Percentiles rank a stretch among this genome's conserved stretches.
These are phyloP conservation scores for Paraphoma sp. DNA, from an alignment of 2,329 filamentous ascomycete species.

Conservation along the genomic window DNA sequence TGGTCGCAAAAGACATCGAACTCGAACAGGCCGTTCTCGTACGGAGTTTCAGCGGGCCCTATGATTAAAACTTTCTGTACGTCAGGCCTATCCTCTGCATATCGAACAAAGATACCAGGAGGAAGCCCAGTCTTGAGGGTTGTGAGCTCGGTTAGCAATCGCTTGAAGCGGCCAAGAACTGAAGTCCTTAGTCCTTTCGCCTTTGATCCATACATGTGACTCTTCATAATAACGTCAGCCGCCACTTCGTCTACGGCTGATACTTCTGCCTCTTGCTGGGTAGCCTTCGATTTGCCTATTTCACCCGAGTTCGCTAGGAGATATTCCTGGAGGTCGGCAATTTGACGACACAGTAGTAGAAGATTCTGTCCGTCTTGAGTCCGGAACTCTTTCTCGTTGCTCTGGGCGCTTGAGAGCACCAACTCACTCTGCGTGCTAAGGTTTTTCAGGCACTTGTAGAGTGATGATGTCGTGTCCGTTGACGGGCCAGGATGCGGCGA, in stretches of 20 bases:
- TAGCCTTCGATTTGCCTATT: slow-evolving; percentile 4
- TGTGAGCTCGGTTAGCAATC: slow-evolving; percentile 51
- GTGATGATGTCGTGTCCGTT: slow-evolving; percentile 22
- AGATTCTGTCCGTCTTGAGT: slow-evolving; percentile 35
- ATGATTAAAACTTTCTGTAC: slow-evolving; percentile 60
- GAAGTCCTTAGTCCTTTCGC: slow-evolving; percentile 16
- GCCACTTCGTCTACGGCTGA: slow-evolving; percentile 37
- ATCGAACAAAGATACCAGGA: slow-evolving; percentile 59
- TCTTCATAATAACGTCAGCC: slow-evolving; percentile 47
- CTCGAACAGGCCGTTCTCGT: slow-evolving; percentile 62
- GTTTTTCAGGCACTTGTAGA: slow-evolving; percentile 35
- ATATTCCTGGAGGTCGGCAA: slow-evolving; percentile 36
- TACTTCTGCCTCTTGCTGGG: background rate
- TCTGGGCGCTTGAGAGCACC: slow-evolving; percentile 25
- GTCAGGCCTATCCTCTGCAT: slow-evolving; percentile 55
- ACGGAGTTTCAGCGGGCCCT: slow-evolving; percentile 59
- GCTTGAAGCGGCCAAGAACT: slow-evolving; percentile 54
- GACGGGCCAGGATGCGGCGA: background rate
- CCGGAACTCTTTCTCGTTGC: slow-evolving; percentile 20
- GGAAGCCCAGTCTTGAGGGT: slow-evolving; percentile 56
- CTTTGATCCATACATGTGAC: slow-evolving; percentile 23
- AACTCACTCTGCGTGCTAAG: slow-evolving; percentile 30
- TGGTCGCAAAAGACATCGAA: slow-evolving; percentile 58
- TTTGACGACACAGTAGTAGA: slow-evolving; percentile 42
- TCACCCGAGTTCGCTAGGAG: slow-evolving; percentile 14